Evolutionary conservation across 306 rosid genomes (phyloP), one percentile per base, ranked within the genome.

Genomic region (Cotoneaster glaucophyllus): DNA sequence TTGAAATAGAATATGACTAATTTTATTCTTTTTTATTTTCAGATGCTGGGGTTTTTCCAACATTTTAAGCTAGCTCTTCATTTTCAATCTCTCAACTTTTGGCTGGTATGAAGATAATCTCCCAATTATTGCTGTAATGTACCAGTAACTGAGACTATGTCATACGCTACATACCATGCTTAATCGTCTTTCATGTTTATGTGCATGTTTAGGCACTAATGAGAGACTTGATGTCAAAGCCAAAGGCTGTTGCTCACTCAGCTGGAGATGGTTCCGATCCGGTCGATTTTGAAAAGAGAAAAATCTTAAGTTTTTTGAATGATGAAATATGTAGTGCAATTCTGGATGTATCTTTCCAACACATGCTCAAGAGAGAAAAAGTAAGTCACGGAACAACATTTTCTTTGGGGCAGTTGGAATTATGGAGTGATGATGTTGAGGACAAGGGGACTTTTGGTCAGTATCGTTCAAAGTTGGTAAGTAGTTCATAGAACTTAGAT

Each of bases 361-460:
- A 87, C 68, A 77, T 89, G 90, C 90, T 96, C 48, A 96, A 87
- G 89, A 87, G 84, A 86, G 99, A 96, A 9, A 96, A 96, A 84
- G 84, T 92, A 77, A 84, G 71, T 71, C 86, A 86, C 54, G 90
- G 81, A 72, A 82, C 88, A 54, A 77, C 84, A 64, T 70, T 82
- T 84, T 79, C 84, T 70, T 71, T 92, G 56, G 97, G 97, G 75
- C 81, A 78, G 4, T 73, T 96, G 83, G 99, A 96, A 87, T 82
- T 96, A 87, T 96, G 99, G 99, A 90, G 93, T 88, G 99, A 92
- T 14, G 85, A 85, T 82, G 74, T 87, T 88, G 99, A 96, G 70
- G 91, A 91, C 73, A 95, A 86, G 89, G 97, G 93, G 29, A 90
- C 76, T 74, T 92, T 92, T 81, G 83, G 98, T 86, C 98, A 88